Percentiles rank a stretch among this genome's conserved stretches.
These are phyloP conservation scores for Fusarium nurragi DNA, from an alignment of 2,329 filamentous ascomycete species.

Conservation along the genomic window DNA sequence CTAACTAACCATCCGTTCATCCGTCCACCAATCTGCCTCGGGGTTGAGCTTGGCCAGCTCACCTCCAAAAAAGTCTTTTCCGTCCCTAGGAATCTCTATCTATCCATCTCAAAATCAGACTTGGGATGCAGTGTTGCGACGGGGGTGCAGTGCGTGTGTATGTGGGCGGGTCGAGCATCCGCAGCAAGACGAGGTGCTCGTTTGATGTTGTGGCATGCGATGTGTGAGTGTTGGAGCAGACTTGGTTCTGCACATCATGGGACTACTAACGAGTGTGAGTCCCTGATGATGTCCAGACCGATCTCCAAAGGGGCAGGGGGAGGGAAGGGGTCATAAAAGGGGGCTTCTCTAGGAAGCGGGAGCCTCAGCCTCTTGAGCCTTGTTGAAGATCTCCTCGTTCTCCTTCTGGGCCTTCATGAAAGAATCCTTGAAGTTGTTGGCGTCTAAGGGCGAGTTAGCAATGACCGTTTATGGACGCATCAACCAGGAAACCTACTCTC, in stretches of 20 bases:
- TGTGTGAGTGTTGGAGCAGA: conserved; percentile 27
- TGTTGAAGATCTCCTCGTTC: conserved; percentile 85
- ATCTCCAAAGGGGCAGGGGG: conserved; percentile 26
- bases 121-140: conserved; percentile 31
- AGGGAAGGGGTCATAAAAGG: conserved; percentile 15
- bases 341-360: conserved; percentile 38
- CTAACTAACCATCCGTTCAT: conserved; percentile 43
- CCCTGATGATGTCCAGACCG: conserved; percentile 15
- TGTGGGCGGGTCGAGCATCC: conserved; percentile 18
- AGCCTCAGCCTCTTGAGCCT: conserved; percentile 48
- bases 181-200: conserved; percentile 28
- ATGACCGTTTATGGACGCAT: neutral
- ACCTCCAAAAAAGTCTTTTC: conserved; percentile 30
- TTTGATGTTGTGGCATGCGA: conserved; percentile 37
- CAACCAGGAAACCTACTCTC: conserved; percentile 76
- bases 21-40: conserved; percentile 32
- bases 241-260: conserved; percentile 11
- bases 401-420: conserved; percentile 98
- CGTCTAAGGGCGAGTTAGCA: conserved; percentile 68
- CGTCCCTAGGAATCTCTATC: conserved; percentile 37
- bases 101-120: conserved; percentile 33
- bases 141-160: conserved; percentile 29
- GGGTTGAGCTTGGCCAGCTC: conserved; percentile 29
- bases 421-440: conserved; percentile 96
- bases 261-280: conserved; percentile 28